phyloP scores from a whole-genome alignment of 2,329 filamentous ascomycete species.

The Colletotrichum horii region DNA sequence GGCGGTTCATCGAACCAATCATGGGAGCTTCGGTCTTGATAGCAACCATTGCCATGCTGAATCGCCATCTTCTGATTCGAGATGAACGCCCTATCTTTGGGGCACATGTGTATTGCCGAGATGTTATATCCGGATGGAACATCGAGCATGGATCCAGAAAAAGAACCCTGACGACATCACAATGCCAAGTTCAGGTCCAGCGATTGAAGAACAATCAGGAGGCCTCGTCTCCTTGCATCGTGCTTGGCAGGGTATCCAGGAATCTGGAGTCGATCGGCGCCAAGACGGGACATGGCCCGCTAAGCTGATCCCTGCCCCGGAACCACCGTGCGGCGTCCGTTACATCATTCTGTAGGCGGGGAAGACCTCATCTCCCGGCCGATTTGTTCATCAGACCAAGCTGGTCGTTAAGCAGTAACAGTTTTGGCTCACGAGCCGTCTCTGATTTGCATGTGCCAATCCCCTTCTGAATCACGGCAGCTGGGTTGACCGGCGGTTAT shows the following conservation, averaged over 20 bases:
- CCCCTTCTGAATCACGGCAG: background rate
- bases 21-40: background rate
- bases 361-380: conserved; percentile 6
- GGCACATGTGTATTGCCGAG: background rate
- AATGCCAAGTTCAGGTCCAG: background rate
- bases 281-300: conserved; percentile 19
- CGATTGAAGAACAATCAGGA: background rate
- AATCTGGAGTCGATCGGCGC: conserved; percentile 19
- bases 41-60: background rate
- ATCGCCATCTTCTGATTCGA: background rate
- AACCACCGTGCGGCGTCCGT: conserved; percentile 13
- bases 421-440: background rate
- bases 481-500: background rate
- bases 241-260: conserved; percentile 15
- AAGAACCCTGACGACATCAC: background rate
- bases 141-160: background rate
- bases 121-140: background rate
- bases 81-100: background rate
- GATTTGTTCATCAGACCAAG: background rate
- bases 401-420: background rate
- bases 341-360: conserved; percentile 17
- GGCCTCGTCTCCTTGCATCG: background rate
- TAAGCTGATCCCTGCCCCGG: conserved; percentile 18
- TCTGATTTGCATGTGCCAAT: background rate
- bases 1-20: background rate